These are phyloP conservation scores for Albizia julibrissin DNA, from an alignment of 306 rosid genomes.

Conservation along the genomic window DNA sequence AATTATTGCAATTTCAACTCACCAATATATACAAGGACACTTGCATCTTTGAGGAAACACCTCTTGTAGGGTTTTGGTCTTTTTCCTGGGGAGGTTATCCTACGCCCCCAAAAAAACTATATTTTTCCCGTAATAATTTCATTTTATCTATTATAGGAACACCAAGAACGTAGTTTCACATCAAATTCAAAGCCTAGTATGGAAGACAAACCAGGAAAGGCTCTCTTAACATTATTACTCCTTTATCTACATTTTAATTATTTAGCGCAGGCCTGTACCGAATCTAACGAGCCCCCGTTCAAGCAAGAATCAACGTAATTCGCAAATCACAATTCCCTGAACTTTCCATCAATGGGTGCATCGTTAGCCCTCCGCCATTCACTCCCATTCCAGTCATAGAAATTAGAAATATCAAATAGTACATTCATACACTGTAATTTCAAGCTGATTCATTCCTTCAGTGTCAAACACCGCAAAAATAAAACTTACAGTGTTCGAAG, in stretches of 20 bases:
- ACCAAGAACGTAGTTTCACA: background rate
- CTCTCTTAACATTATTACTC: background rate
- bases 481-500: conserved; percentile 52
- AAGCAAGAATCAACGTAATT: background rate
- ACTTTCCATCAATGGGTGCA: background rate
- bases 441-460: conserved; percentile 16
- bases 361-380: background rate
- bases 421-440: background rate
- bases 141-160: background rate
- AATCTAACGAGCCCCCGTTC: background rate
- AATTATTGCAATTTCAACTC: background rate
- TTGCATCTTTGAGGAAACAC: background rate
- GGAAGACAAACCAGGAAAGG: background rate
- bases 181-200: background rate
- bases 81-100: background rate
- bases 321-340: background rate
- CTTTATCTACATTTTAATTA: background rate
- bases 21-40: background rate
- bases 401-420: background rate
- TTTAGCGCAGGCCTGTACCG: background rate
- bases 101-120: background rate
- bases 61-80: background rate
- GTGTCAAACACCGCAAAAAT: conserved; percentile 14
- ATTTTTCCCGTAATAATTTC: background rate
- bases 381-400: background rate